Evolutionary conservation across 1,139 yeast species (phyloP).

Genomic region (Diutina sp.): DNA sequence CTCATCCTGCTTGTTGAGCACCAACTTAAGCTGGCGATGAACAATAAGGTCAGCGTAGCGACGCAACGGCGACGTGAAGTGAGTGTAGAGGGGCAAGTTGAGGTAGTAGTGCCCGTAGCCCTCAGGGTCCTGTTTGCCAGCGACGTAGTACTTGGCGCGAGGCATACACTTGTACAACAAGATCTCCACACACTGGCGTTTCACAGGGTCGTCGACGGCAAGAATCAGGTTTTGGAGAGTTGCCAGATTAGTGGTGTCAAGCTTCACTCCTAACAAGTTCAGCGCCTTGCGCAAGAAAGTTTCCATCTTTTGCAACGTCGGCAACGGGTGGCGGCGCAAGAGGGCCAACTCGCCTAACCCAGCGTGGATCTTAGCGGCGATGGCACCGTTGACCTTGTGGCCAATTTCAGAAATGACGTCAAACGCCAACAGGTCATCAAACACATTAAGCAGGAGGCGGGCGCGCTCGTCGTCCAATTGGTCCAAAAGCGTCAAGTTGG

Average conservation of each 20-base stretch:
- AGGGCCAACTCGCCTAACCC: constrained; percentile 71
- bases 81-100: constrained; percentile 79
- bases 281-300: constrained; percentile 61
- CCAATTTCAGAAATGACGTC: constrained; percentile 63
- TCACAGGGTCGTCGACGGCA: constrained; percentile 45
- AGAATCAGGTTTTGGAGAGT: constrained; percentile 64
- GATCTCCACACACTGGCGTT: constrained; percentile 69
- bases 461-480: constrained; percentile 81
- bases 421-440: constrained; percentile 46
- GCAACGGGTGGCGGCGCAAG: constrained; percentile 78
- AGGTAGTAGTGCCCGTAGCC: constrained; percentile 67
- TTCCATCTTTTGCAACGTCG: constrained; percentile 73
- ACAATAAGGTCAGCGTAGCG: constrained; percentile 88
- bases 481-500: constrained; percentile 58
- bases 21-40: constrained; percentile 76
- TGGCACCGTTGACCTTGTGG: constrained; percentile 71
- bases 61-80: constrained; percentile 85
- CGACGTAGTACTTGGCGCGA: constrained; percentile 77
- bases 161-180: constrained; percentile 71
- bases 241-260: constrained; percentile 68
- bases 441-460: constrained; percentile 58
- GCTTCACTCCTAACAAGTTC: constrained; percentile 42
- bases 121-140: constrained; percentile 80
- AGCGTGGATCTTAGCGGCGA: constrained; percentile 72
- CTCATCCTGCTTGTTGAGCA: constrained; percentile 22